phyloP scores from a whole-genome alignment of 768 basidiomycete species.

The Clitopilus passeckerianus region DNA sequence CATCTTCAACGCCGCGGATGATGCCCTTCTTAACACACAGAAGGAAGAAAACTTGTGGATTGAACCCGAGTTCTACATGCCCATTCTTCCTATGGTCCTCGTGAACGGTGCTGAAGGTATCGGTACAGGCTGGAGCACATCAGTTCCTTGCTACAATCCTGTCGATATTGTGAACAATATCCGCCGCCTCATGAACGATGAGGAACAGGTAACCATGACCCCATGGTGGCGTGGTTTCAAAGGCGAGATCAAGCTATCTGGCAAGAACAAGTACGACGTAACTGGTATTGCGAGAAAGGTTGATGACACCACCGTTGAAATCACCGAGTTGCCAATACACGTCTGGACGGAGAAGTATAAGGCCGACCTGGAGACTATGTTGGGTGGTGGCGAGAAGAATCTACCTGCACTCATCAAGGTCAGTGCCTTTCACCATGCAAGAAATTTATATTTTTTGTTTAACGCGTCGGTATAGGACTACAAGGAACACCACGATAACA shows the following conservation, averaged over 20 bases:
- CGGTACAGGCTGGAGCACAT: conserved; percentile 99
- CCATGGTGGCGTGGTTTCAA: conserved; percentile 99
- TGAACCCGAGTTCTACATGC: conserved; percentile 95
- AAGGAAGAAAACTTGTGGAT: conserved; percentile 83
- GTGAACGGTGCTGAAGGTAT: conserved; percentile 97
- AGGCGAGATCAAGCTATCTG: conserved; percentile 75
- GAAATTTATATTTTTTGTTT: neutral
- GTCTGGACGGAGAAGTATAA: conserved; percentile 95
- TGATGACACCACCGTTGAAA: conserved; percentile 87
- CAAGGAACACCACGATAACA: conserved; percentile 93
- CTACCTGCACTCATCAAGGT: conserved; percentile 64
- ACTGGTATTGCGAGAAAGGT: conserved; percentile 69
- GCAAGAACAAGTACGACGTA: conserved; percentile 85
- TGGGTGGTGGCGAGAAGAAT: conserved; percentile 70
- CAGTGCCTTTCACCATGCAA: conserved; percentile 2
- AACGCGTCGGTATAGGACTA: conserved; percentile 63
- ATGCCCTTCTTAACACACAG: conserved; percentile 76
- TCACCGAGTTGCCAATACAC: conserved; percentile 93
- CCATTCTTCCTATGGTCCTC: conserved; percentile 81
- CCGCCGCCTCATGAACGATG: conserved; percentile 77
- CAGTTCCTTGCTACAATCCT: conserved; percentile 89
- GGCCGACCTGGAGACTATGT: conserved; percentile 85
- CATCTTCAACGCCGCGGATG: conserved; percentile 81
- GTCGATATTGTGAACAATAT: conserved; percentile 85
- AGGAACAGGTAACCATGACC: conserved; percentile 79